Evolutionary conservation across 73 alveolate species (phyloP), one percentile per base, ranked within the genome.

Genomic region (Paramecium pentaurelia): DNA sequence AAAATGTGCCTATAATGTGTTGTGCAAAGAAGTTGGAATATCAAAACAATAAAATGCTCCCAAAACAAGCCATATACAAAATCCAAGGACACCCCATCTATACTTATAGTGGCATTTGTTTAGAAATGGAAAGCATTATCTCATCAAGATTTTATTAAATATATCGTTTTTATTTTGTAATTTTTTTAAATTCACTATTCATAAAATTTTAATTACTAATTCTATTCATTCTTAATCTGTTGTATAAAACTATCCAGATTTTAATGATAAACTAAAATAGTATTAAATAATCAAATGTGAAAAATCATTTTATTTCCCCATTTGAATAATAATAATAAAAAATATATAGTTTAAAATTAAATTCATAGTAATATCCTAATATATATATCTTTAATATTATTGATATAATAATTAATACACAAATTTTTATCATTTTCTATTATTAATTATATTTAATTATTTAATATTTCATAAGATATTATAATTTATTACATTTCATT

Each of bases 21-120:
- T 80, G 16, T 80, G 91, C 38, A 80, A 47, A 6, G 91, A 34
- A n/a, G 91, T 49, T 20, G 91, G 91, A 8, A 80, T 80, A 49
- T 80, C 91, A 47, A 80, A 80, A 47, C 91, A 80, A 49, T 80
- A 80, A 47, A 44, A 80, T 25, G 91, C 47, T 80, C 91, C 91
- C 38, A 80, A 80, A 8, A 80, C 75, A 25, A 80, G 47, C 91
- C 91, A 80, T 0, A 80, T 64, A 27, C 75, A 80, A 27, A 80
- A 42, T 27, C 77, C 71, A 11, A 80, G 44, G 18, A 80, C 47
- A 27, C 71, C 91, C 91, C 91, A 80, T 47, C 91, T 80, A 47
- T 45, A 44, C 10, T 80, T 40, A 32, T 80, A 80, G 16, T 80
- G 87, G 87, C 87, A 73, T 73, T 73, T 73, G 10, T 73, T 73